These are phyloP conservation scores for Toxoplasma gondii DNA, from an alignment of 169 alveolate species.

Conservation along the genomic window DNA sequence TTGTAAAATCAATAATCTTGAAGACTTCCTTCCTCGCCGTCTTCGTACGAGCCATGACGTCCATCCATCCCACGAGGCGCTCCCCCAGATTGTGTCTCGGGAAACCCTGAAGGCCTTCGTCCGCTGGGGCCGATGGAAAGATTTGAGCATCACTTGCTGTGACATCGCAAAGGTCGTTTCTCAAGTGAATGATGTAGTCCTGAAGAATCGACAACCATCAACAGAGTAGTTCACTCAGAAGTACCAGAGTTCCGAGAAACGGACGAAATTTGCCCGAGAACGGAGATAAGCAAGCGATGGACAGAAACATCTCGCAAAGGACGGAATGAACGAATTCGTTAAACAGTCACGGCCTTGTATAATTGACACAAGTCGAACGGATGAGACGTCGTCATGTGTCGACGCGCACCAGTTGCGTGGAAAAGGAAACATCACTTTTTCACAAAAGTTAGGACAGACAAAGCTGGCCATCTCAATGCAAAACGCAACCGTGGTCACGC, in stretches of 20 bases:
- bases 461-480: no score
- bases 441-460: no score
- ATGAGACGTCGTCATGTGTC: neutral
- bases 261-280: neutral
- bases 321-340: neutral
- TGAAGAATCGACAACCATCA: neutral
- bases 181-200: slow-evolving; percentile 12
- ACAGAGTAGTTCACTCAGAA: neutral
- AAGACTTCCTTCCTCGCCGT: slow-evolving; percentile 6
- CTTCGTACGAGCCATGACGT: neutral
- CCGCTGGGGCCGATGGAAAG: slow-evolving; percentile 5
- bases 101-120: neutral
- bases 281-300: neutral
- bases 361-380: neutral
- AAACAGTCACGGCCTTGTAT: no score
- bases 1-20: slow-evolving; percentile 2
- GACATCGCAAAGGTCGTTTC: slow-evolving; percentile 29
- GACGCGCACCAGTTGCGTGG: no score
- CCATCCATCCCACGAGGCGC: slow-evolving; percentile 16
- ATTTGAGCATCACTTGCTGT: slow-evolving; percentile 6
- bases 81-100: slow-evolving; percentile 28
- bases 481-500: no score
- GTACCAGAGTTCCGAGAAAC: neutral
- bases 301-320: neutral
- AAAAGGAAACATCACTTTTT: no score